Conservation (phyloP, 2,329 filamentous ascomycete genomes). For the Alternaria sp. region DNA sequence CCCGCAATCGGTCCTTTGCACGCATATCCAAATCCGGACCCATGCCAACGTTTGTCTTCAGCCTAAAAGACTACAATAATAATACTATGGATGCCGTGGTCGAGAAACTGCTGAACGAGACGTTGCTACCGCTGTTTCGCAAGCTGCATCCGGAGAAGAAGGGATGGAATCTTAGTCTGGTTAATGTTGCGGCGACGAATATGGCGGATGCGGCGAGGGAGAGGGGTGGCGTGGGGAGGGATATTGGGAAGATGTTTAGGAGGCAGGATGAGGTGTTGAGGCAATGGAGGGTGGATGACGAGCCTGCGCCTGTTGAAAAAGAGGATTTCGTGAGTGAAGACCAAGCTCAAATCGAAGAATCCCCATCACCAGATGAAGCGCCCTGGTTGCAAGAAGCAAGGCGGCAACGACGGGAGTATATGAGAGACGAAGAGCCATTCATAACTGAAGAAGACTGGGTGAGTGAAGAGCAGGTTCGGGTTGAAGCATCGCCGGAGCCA, state of each 20-base stretch:
- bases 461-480: not conserved
- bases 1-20: constrained; percentile 65
- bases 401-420: not conserved
- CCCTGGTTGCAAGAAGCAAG: not conserved
- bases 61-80: constrained; percentile 57
- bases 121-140: constrained; percentile 74
- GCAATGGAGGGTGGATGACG: constrained; percentile 66
- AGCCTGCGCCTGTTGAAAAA: too few relatives aligned
- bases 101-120: constrained; percentile 72
- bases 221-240: constrained; percentile 63
- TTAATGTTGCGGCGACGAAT: constrained; percentile 89
- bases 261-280: constrained; percentile 72
- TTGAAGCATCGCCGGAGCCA: not conserved
- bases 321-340: too few relatives aligned
- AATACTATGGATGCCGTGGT: constrained; percentile 62
- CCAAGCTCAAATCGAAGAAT: not conserved
- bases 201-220: constrained; percentile 65
- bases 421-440: not conserved
- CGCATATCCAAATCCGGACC: constrained; percentile 78
- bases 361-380: not conserved
- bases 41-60: constrained; percentile 77
- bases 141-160: constrained; percentile 72
- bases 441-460: not conserved
- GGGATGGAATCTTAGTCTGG: constrained; percentile 79
- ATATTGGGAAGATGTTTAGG: constrained; percentile 85